Evolutionary conservation across 805 yeast species (phyloP), one percentile per base, ranked within the genome.

Genomic region (Saccharomycopsis capsularis): DNA sequence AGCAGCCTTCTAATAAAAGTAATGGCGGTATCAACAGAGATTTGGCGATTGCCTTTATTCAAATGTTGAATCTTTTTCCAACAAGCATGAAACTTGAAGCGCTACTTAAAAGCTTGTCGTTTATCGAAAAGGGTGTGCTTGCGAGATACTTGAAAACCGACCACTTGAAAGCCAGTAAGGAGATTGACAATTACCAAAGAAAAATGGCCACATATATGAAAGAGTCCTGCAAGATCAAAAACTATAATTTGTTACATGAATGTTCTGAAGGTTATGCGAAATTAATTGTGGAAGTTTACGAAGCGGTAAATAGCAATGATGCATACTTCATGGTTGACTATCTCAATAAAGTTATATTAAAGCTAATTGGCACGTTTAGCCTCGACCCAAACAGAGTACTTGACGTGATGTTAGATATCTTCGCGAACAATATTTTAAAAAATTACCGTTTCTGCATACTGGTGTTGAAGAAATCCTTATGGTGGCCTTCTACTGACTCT

Each of bases 251-350:
- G 16, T 57, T 86, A 5, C 76, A 79, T 44, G 96, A 90, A 62
- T 84, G 84, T 53, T 68, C 79, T 22, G 88, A 83, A 59, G 97
- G 96, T 0, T 89, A 78, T 63, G 64, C 95, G 11, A 81, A 79
- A 56, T 66, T 85, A 29, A 61, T 79, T 0, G 71, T 71, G 2
- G 77, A 81, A 42, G 53, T 83, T 11, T 62, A 67, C 47, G 53
- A 63, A 2, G 69, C 78, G 1, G 65, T 75, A 46, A 57, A 59
- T 23, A 68, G 71, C 30, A 65, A 67, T 2, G 72, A 74, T 48
- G 63, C 74, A 5, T 53, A 57, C 2, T 65, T 58, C 37, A 73
- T 76, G 56, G 64, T 78, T 0, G 64, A 67, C 1, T 70, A 68
- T 45, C 71, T 76, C 7, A 60, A 72, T 7, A 63, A 71, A n/a